Conservation (phyloP, 805 yeast species). For the Ogataea degrootiae region DNA sequence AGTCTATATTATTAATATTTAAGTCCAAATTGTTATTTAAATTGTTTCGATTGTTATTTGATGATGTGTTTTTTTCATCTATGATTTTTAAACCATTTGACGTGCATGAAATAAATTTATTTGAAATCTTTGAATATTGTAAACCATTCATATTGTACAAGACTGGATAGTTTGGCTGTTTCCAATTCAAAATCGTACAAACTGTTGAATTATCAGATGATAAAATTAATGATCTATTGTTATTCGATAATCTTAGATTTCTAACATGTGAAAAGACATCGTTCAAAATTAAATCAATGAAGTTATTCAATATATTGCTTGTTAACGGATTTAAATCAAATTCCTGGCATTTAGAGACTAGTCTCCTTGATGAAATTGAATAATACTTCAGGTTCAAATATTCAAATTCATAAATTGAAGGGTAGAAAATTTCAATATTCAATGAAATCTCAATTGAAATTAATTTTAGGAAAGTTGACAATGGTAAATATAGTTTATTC, state of each 20-base stretch:
- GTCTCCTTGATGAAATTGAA: constrained; percentile 18
- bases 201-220: constrained; percentile 82
- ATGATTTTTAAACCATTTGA: constrained; percentile 34
- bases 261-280: constrained; percentile 76
- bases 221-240: constrained; percentile 59
- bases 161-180: constrained; percentile 96
- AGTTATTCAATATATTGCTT: constrained; percentile 51
- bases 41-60: constrained; percentile 2
- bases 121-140: constrained; percentile 26
- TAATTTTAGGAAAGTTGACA: constrained; percentile 51
- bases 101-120: constrained; percentile 33
- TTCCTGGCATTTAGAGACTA: constrained; percentile 10
- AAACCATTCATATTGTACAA: constrained; percentile 77
- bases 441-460: constrained; percentile 60
- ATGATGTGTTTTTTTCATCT: background rate
- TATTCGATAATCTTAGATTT: constrained; percentile 33
- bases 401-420: constrained; percentile 44
- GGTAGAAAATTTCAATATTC: constrained; percentile 72
- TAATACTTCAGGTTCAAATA: constrained; percentile 24
- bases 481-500: constrained; percentile 48
- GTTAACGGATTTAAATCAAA: constrained; percentile 18
- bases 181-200: constrained; percentile 96
- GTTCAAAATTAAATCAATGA: constrained; percentile 68
- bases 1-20: constrained; percentile 32
- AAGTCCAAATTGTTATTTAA: constrained; percentile 13